A percentile compares a stretch with the other conserved stretches of the same genome.
Conservation (phyloP, 805 yeast species). For the Candida andamanensis region DNA sequence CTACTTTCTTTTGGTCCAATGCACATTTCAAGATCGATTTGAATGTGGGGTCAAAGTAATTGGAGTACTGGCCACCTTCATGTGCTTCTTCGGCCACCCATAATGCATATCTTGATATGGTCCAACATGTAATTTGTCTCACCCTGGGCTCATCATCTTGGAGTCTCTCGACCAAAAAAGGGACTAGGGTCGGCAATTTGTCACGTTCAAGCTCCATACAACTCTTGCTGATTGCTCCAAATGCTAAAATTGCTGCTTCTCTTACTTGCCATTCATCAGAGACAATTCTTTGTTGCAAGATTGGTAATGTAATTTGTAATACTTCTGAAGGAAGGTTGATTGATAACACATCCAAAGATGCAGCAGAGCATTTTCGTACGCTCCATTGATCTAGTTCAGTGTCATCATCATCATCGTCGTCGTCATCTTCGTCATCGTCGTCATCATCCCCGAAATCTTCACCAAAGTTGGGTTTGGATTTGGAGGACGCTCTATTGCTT, state of each 20-base stretch:
- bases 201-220: constrained; percentile 66
- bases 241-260: constrained; percentile 89
- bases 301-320: constrained; percentile 63
- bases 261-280: constrained; percentile 81
- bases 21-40: constrained; percentile 71
- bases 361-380: constrained; percentile 89
- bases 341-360: constrained; percentile 81
- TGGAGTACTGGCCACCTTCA: constrained; percentile 56
- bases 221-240: constrained; percentile 93
- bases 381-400: constrained; percentile 82
- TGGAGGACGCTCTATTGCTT: constrained; percentile 9
- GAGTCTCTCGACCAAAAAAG: constrained; percentile 76
- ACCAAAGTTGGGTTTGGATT: constrained; percentile 10
- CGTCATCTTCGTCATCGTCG: constrained; percentile 27
- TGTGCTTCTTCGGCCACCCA: constrained; percentile 77
- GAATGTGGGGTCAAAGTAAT: constrained; percentile 70
- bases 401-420: constrained; percentile 52
- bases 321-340: constrained; percentile 63
- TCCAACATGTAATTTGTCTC: constrained; percentile 94
- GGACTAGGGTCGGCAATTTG: constrained; percentile 75
- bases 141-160: constrained; percentile 77
- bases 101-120: constrained; percentile 74
- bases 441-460: constrained; percentile 22
- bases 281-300: constrained; percentile 63
- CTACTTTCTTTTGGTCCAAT: constrained; percentile 80